A percentile compares a stretch with the other conserved stretches of the same genome.
Conservation (phyloP, 2,329 filamentous ascomycete species). For the Pleoardoris graminearum region DNA sequence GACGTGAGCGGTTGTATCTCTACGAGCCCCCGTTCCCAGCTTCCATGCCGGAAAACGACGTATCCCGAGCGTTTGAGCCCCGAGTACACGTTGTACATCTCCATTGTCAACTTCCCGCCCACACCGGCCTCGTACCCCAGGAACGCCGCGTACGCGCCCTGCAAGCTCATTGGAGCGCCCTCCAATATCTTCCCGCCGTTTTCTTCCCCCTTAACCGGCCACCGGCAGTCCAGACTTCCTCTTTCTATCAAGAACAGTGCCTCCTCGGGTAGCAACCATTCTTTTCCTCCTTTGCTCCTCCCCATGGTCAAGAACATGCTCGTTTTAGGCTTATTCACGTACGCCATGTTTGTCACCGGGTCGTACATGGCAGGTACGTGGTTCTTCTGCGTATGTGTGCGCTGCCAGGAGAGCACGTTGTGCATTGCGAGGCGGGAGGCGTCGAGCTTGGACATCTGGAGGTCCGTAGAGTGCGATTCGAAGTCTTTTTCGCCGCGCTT, state of each 20-base stretch:
- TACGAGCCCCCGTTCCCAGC: slow-evolving; percentile 42
- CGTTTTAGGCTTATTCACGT: slow-evolving; percentile 73
- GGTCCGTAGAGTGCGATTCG: slow-evolving; percentile 83
- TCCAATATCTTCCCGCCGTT: slow-evolving; percentile 53
- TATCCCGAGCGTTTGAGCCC: slow-evolving; percentile 84
- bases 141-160: slow-evolving; percentile 85
- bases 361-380: slow-evolving; percentile 74
- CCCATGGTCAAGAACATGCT: slow-evolving; percentile 78
- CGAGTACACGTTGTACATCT: slow-evolving; percentile 86
- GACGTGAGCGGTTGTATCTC: slow-evolving; percentile 15
- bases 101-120: slow-evolving; percentile 62
- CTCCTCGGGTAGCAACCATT: slow-evolving; percentile 91
- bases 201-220: slow-evolving; percentile 59
- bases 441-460: slow-evolving; percentile 77
- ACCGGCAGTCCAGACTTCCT: slow-evolving; percentile 84
- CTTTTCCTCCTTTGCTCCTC: slow-evolving; percentile 52
- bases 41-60: slow-evolving; percentile 72
- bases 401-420: slow-evolving; percentile 76
- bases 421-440: slow-evolving; percentile 87
- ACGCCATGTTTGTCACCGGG: slow-evolving; percentile 60
- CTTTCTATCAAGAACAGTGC: slow-evolving; percentile 87
- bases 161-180: slow-evolving; percentile 80
- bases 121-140: slow-evolving; percentile 67
- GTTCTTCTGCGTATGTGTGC: slow-evolving; percentile 71
- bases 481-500: slow-evolving; percentile 97